These are phyloP conservation scores for Gryganskiella cystojenkinii DNA, from an alignment of 192 early-diverging fungal species.

Conservation along the genomic window DNA sequence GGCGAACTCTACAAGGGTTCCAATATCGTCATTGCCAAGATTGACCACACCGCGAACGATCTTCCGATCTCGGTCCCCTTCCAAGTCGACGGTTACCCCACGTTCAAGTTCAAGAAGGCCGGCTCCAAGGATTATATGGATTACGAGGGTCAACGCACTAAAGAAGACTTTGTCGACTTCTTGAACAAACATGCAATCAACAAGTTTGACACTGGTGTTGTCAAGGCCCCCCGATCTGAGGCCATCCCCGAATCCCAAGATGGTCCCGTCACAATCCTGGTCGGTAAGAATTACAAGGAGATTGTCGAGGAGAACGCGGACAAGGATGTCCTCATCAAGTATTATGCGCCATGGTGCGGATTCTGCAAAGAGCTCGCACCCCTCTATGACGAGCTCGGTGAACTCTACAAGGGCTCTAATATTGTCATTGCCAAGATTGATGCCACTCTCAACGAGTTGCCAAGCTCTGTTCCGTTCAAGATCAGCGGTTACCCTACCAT, in stretches of 20 bases:
- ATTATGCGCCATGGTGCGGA: slow-evolving; percentile 62
- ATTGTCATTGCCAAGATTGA: slow-evolving; percentile 90
- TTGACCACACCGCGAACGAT: slow-evolving; percentile 94
- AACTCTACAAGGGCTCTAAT: slow-evolving; percentile 48
- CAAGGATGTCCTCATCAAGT: slow-evolving; percentile 76
- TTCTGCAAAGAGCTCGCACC: slow-evolving; percentile 65
- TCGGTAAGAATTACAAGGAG: slow-evolving; percentile 81
- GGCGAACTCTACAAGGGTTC: slow-evolving; percentile 58
- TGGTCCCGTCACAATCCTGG: slow-evolving; percentile 86
- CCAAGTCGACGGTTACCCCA: slow-evolving; percentile 89
- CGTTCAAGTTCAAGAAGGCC: slow-evolving; percentile 87
- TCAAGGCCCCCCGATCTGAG: slow-evolving; percentile 70
- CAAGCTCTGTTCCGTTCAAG: slow-evolving; percentile 66
- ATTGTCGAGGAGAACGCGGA: slow-evolving; percentile 9
- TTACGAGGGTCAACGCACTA: slow-evolving; percentile 82
- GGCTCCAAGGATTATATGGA: slow-evolving; percentile 77
- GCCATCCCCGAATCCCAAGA: slow-evolving; percentile 81
- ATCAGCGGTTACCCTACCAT: slow-evolving; percentile 93
- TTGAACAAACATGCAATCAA: slow-evolving; percentile 75
- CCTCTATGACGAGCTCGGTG: slow-evolving; percentile 84
- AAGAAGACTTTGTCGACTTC: slow-evolving; percentile 80
- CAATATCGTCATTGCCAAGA: slow-evolving; percentile 80
- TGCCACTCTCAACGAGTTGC: slow-evolving; percentile 90
- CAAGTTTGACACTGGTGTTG: slow-evolving; percentile 30
- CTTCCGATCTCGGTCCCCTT: slow-evolving; percentile 73